Evolutionary conservation across 495 filamentous ascomycete genomes (phyloP).

Genomic region (Sphaerosporella brunnea): DNA sequence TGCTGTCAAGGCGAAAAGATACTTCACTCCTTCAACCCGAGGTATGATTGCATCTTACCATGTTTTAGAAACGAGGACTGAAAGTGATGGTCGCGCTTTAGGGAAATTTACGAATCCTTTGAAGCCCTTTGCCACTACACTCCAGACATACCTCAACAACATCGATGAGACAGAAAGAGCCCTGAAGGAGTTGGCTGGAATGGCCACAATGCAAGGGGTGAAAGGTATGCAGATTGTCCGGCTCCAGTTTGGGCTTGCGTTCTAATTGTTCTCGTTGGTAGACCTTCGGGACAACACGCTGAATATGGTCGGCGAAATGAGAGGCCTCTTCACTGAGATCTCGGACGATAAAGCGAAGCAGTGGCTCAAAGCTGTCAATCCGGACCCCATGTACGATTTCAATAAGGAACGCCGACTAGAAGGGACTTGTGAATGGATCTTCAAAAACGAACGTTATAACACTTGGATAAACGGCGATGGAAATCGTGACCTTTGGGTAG

Average conservation of each 20-base stretch:
- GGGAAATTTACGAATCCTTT: background rate
- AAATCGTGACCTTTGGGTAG: background rate
- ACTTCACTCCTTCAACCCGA: slow-evolving; percentile 6
- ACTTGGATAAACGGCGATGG: background rate
- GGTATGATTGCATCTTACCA: too few relatives aligned
- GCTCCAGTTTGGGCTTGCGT: too few relatives aligned
- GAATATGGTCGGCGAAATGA: too few relatives aligned
- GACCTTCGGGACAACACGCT: too few relatives aligned
- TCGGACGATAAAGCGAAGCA: background rate
- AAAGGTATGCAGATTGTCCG: slow-evolving; percentile 1
- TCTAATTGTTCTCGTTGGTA: too few relatives aligned
- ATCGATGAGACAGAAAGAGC: background rate
- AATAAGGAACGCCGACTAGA: background rate
- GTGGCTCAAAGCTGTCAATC: slow-evolving; percentile 2
- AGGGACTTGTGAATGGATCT: slow-evolving; percentile 9
- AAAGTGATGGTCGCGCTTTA: background rate
- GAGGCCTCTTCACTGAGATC: too few relatives aligned
- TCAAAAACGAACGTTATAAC: background rate
- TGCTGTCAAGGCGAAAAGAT: slow-evolving; percentile 10
- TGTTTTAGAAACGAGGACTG: too few relatives aligned
- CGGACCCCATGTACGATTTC: background rate
- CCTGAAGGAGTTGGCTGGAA: slow-evolving; percentile 1
- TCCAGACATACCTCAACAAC: background rate
- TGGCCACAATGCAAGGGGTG: slow-evolving; percentile 3
- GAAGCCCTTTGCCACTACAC: background rate